Conservation (phyloP, 345 rosid species). For the Turnera subulata region DNA sequence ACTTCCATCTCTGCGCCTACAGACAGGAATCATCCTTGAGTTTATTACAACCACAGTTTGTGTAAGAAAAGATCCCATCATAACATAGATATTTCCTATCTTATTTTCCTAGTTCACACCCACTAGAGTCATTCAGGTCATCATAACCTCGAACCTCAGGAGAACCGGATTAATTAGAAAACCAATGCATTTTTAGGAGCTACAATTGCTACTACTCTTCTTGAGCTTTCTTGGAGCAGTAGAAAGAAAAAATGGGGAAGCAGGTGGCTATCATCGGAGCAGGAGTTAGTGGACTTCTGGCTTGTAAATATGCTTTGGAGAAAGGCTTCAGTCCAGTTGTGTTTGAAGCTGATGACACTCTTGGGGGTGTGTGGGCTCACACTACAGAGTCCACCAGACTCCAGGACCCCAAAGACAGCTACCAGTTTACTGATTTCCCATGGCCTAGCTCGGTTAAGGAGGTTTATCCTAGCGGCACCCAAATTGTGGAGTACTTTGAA, state of each 20-base stretch:
- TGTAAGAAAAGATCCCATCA: too few species aligned
- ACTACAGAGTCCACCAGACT: constrained; percentile 26
- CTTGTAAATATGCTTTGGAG: constrained; percentile 28
- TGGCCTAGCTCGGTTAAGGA: constrained; percentile 34
- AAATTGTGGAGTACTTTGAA: constrained; percentile 25
- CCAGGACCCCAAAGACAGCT: constrained; percentile 17
- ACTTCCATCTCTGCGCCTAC: too few species aligned
- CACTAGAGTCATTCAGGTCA: too few species aligned
- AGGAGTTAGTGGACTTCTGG: constrained; percentile 41
- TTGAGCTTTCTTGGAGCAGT: too few species aligned
- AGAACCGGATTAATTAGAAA: too few species aligned
- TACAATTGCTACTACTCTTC: too few species aligned
- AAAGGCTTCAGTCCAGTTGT: constrained; percentile 32
- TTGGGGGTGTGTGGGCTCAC: constrained; percentile 37
- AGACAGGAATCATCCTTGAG: too few species aligned
- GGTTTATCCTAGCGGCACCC: constrained; percentile 11
- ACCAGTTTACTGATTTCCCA: constrained; percentile 37
- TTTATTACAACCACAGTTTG: too few species aligned
- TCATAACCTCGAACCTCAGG: too few species aligned
- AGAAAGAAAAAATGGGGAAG: constrained; percentile 33
- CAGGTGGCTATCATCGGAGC: constrained; percentile 37
- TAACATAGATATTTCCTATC: too few species aligned
- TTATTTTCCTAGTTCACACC: too few species aligned
- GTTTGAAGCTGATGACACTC: constrained; percentile 26
- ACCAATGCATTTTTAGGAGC: too few species aligned